Conservation (phyloP, 208 protist species). For the Trypanosoma rangeli region DNA sequence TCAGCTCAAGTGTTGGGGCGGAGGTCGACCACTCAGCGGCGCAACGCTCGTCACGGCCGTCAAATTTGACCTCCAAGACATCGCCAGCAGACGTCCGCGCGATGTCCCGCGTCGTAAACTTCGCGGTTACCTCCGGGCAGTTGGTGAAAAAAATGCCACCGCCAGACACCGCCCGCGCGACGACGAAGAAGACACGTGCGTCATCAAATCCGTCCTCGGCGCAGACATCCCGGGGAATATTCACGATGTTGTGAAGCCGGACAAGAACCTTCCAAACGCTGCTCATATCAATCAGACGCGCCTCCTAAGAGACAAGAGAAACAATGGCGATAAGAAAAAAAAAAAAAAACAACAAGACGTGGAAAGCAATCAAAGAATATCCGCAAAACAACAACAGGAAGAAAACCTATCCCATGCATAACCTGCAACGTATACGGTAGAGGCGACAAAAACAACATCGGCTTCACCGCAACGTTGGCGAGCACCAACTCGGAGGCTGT, state of each 20-base stretch:
- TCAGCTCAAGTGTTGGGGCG: conserved; percentile 34
- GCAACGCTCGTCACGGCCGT: conserved; percentile 29
- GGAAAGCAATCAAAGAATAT: too few relatives aligned
- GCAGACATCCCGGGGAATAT: conserved; percentile 53
- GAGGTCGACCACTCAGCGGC: conserved; percentile 51
- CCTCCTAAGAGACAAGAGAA: background rate
- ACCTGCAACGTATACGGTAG: too few relatives aligned
- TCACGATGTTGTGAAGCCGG: conserved; percentile 78
- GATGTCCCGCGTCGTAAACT: conserved; percentile 26
- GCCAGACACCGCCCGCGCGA: conserved; percentile 30
- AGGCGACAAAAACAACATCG: too few relatives aligned
- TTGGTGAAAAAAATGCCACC: conserved; percentile 16
- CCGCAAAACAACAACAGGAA: too few relatives aligned
- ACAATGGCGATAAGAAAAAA: background rate
- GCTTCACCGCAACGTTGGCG: too few relatives aligned
- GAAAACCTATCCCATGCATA: too few relatives aligned
- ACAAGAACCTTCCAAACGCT: conserved; percentile 44
- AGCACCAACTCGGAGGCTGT: too few relatives aligned
- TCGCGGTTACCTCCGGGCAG: conserved; percentile 34
- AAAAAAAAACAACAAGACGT: background rate
- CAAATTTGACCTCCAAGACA: conserved; percentile 62
- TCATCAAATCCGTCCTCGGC: conserved; percentile 21
- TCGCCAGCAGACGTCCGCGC: conserved; percentile 43
- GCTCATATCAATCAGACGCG: background rate
- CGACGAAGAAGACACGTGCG: conserved; percentile 52